A percentile compares a stretch with the other conserved stretches of the same genome.
Conservation (phyloP, 1,139 yeast species). For the Pichia kudriavzevii region DNA sequence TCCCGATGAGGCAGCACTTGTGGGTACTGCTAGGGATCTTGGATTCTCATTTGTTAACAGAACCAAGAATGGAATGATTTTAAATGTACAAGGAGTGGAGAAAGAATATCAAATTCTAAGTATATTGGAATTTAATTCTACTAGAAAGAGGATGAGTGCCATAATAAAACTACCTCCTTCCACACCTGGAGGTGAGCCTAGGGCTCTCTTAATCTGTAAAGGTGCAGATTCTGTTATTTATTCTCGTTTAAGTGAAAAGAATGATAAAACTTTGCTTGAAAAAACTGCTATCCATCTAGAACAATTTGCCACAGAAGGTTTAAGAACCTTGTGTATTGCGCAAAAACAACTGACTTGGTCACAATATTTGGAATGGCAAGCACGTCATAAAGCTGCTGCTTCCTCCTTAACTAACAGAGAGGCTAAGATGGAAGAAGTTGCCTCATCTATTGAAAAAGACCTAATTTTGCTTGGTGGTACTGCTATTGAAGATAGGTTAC, state of each 20-base stretch:
- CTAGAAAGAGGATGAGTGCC: slow-evolving; percentile 95
- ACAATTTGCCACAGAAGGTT: slow-evolving; percentile 92
- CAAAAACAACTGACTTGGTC: slow-evolving; percentile 61
- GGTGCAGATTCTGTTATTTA: slow-evolving; percentile 95
- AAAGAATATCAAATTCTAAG: slow-evolving; percentile 69
- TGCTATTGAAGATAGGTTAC: slow-evolving; percentile 93
- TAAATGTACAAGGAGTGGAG: slow-evolving; percentile 69
- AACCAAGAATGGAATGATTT: slow-evolving; percentile 59
- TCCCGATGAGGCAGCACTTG: slow-evolving; percentile 98
- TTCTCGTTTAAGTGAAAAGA: slow-evolving; percentile 47
- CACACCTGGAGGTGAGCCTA: slow-evolving; percentile 37
- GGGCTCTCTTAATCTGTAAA: slow-evolving; percentile 64
- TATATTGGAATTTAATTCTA: slow-evolving; percentile 77
- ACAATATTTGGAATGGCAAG: slow-evolving; percentile 62
- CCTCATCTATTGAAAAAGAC: slow-evolving; percentile 72
- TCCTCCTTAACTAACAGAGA: slow-evolving; percentile 73
- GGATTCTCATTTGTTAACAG: slow-evolving; percentile 79
- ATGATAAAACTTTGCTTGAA: slow-evolving; percentile 41
- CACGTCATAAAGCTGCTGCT: slow-evolving; percentile 66
- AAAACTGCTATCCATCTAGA: slow-evolving; percentile 81
- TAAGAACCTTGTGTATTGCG: slow-evolving; percentile 90
- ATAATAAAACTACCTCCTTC: slow-evolving; percentile 55
- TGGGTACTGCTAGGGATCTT: slow-evolving; percentile 84
- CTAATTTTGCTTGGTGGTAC: slow-evolving; percentile 84
- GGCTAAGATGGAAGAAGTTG: slow-evolving; percentile 65